Conservation (phyloP, 441 rosid genomes). For the Pelargonium myrrhifolium region DNA sequence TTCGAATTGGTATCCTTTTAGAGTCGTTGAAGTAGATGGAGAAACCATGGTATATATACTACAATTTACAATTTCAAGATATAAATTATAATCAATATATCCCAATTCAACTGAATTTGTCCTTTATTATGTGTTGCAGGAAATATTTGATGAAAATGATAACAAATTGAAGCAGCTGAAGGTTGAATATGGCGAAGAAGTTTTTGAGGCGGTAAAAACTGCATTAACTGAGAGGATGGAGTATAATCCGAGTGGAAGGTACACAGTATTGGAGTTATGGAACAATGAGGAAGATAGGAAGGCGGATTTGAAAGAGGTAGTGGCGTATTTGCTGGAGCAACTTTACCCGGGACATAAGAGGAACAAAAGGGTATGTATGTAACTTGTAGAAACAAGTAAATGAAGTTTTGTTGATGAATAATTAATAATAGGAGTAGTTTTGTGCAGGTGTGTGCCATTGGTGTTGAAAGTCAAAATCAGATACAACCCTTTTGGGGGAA, state of each 20-base stretch:
- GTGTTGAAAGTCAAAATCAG: no score
- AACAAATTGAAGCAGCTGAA: slow-evolving; percentile 32
- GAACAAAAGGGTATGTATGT: slow-evolving; percentile 14
- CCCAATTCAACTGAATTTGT: not conserved
- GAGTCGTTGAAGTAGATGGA: slow-evolving; percentile 25
- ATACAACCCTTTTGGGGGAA: no score
- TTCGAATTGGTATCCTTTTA: slow-evolving; percentile 51
- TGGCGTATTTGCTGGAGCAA: slow-evolving; percentile 18
- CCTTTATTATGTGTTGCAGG: slow-evolving; percentile 23
- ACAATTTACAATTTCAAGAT: not conserved
- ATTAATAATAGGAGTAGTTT: no score
- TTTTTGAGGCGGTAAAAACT: slow-evolving; percentile 27
- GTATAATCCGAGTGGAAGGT: slow-evolving; percentile 48
- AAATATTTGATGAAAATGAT: slow-evolving; percentile 36
- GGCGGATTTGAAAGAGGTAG: slow-evolving; percentile 41
- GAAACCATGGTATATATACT: slow-evolving; percentile 32
- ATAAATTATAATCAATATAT: not conserved
- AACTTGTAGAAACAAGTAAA: not conserved
- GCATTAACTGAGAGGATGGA: slow-evolving; percentile 39
- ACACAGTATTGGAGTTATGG: slow-evolving; percentile 37
- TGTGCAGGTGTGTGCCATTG: no score
- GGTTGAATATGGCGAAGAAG: slow-evolving; percentile 33
- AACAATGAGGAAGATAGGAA: slow-evolving; percentile 32
- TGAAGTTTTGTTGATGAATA: no score
- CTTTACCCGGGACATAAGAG: slow-evolving; percentile 31